These are phyloP conservation scores for Ceriops decandra DNA, from an alignment of 345 rosid genomes.

Conservation along the genomic window DNA sequence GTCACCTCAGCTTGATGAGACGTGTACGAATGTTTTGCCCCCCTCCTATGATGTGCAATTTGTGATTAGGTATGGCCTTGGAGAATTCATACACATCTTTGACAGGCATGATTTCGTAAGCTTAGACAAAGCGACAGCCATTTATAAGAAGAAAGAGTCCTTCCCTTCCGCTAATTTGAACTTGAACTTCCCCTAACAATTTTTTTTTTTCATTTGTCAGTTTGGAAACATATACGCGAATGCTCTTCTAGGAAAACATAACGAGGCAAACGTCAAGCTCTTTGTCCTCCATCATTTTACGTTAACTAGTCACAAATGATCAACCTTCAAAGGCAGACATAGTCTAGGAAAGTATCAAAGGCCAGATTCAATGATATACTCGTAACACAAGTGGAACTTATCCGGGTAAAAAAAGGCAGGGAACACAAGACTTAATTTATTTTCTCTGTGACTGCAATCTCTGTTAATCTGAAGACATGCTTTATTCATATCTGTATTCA, in stretches of 20 bases:
- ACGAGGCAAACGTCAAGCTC: too few relatives aligned
- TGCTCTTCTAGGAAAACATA: too few relatives aligned
- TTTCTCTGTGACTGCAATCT: conserved; percentile 21
- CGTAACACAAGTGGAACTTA: neutral
- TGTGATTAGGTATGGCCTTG: conserved; percentile 26
- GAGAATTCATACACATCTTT: conserved; percentile 25
- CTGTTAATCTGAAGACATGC: conserved; percentile 20
- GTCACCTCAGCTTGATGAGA: conserved; percentile 16
- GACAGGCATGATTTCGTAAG: conserved; percentile 21
- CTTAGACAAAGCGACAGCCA: too few relatives aligned
- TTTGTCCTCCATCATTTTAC: too few relatives aligned
- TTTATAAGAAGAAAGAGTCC: too few relatives aligned
- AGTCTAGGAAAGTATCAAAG: too few relatives aligned
- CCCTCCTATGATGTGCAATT: conserved; percentile 23
- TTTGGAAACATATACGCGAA: too few relatives aligned
- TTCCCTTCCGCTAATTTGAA: too few relatives aligned
- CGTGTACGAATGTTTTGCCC: conserved; percentile 27
- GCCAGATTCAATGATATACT: neutral
- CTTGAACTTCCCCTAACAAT: too few relatives aligned
- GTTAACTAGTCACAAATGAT: too few relatives aligned
- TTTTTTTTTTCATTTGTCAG: too few relatives aligned
- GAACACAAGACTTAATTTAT: neutral
- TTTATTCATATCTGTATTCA: conserved; percentile 21
- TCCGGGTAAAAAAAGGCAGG: neutral
- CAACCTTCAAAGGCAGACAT: too few relatives aligned